Base-by-base conservation (phyloP, 2,329 filamentous ascomycete species). In the Cladorrhinum sp. region DNA sequence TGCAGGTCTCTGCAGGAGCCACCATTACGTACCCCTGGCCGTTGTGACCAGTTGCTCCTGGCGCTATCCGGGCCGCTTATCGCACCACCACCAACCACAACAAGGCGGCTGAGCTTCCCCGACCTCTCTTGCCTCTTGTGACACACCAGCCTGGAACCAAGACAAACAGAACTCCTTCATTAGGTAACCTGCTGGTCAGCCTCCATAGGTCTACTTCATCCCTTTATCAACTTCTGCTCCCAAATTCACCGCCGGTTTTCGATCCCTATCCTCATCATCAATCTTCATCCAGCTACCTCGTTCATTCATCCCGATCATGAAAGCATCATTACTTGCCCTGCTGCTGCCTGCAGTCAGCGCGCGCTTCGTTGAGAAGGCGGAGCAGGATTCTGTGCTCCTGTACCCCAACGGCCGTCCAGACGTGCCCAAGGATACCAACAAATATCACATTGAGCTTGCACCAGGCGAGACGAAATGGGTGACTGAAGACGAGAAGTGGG, bases 401-500 rank as follows among this genome's bases (percentile, higher is more conserved):
- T 74, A 74, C 60, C 76, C 77, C 38, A 74, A 80, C 48, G 75
- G 73, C 69, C 65, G 61, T 67, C 74, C 67, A 63, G 62, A 63
- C 32, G 63, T 71, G 1, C 63, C 70, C 16, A 63, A 70, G 22
- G 65, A 65, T 52, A 61, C 69, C 38, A 83, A 88, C 69, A 80
- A 81, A 67, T 95, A 84, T 74, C 81, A 96, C 51, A 87, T 99
- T 65, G 93, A 98, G 78, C 81, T 95, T 24, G 83, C 85, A n/a
- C 92, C 92, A 2, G 92, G 90, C 59, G 83, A 93, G 72, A 93
- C 88, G 23, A 80, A 83, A 80, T 95, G 91, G 90, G 88, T 97
- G 29, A 96, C 91, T 0, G 93, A 98, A 70, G 91, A 96, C 36
- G 87, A 97, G 78, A 99, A 98, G 77, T 97, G 93, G 92, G 87